Evolutionary conservation across 2,329 filamentous ascomycete species (phyloP), one percentile per base, ranked within the genome.

Genomic region (Fusarium praegraminearum): DNA sequence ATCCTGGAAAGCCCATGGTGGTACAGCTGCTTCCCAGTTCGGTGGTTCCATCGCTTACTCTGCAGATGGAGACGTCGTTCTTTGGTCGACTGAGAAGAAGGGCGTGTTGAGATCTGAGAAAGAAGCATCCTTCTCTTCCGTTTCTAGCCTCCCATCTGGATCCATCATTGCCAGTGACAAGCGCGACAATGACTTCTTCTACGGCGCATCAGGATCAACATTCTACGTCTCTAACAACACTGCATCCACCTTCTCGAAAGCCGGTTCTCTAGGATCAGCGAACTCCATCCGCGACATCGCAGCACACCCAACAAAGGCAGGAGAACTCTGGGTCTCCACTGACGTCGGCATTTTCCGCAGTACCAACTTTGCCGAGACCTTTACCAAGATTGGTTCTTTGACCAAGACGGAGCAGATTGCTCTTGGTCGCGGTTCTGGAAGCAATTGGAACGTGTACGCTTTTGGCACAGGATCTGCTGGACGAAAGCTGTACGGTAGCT

Each of bases 271-370:
- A 0, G 78, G 75, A 5, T 78, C 78, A n/a, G 81, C 79, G 5
- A 81, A 77, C 3, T 75, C 79, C 20, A 79, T 91, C 59, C 88
- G 88, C 40, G 83, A 84, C 35, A 82, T 91, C 12, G 86, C 85
- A 18, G 82, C 82, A 1, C 83, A 90, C 65, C 88, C 89, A 0
- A 82, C 83, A 8, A 80, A 82, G 13, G 86, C 87, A 0, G 89
- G 90, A 15, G 86, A 89, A 49, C 83, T 92, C 49, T 87, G 83
- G 76, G 86, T 86, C 3, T 87, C 86, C 2, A 88, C 86, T 0
- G 80, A 87, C 55, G 77, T 72, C 0, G 87, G 87, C 8, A 76
- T 89, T 49, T 88, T 85, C 78, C 83, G 83, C 69, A 86, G 84
- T 12, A 84, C 81, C 8, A 76, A 89, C 74, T 86, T 78, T 36